Evolutionary conservation across 805 yeast genomes (phyloP), one percentile per base, ranked within the genome.

Genomic region (Schwanniomyces occidentalis): DNA sequence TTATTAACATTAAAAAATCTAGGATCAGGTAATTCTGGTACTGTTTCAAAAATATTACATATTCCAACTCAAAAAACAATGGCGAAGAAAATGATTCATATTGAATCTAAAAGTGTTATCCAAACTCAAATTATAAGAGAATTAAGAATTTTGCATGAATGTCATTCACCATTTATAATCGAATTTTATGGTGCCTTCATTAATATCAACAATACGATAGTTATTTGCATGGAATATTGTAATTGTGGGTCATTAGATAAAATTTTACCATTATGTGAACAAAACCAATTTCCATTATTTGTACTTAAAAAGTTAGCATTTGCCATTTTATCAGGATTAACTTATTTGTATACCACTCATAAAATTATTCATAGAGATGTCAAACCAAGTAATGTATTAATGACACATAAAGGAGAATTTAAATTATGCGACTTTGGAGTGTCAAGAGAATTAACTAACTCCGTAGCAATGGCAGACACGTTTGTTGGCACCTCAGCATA

Each of bases 401-500:
- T 93, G 62, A 89, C 87, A 42, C 83, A 89, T 24, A 76, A 71
- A 44, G 99, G 99, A 16, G 84, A 82, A 45, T 80, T 93, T 47
- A 93, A 90, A 58, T 71, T 93, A 16, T 90, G 98, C 63, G 99
- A 93, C 61, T 93, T 93, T 65, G 99, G 99, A 15, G 99, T 93
- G 5, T 80, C 90, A 19, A 80, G 96, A 41, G 96, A 89, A 54
- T 71, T 93, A 33, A 85, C 87, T 37, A 89, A 91, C 60, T 93
- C 99, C 1, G 76, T 93, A 39, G 72, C 73, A 19, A 61, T 65
- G 66, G 99, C 97, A 0, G 96, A 93, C 52, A 93, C 99, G 0
- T 93, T 93, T 69, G 98, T 93, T 7, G 99, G 99, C 1, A 93
- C 99, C 0, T 88, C 96, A 1, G 88, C 95, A 0, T 93, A 93